These are phyloP conservation scores for Ceratocystis cacaofunesta DNA, from an alignment of 2,329 filamentous ascomycete genomes.

Conservation along the genomic window DNA sequence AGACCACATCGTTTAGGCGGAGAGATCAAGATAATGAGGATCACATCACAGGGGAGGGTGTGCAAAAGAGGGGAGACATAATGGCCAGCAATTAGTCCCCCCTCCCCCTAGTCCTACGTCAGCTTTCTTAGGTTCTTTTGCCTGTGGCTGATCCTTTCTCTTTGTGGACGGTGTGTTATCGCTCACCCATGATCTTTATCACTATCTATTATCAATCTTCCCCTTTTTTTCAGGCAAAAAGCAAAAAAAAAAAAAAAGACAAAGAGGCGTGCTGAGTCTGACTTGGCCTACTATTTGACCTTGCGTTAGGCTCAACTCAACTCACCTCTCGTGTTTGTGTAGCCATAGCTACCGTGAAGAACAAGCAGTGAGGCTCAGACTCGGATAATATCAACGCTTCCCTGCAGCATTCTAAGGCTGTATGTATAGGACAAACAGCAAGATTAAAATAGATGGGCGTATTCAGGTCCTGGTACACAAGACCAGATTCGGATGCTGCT, in stretches of 20 bases:
- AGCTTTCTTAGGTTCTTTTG: not conserved
- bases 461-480: not conserved
- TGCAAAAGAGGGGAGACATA: not conserved
- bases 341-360: not conserved
- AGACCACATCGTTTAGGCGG: slow-evolving; percentile 15
- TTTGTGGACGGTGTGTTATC: not conserved
- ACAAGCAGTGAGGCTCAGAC: not conserved
- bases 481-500: not conserved
- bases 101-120: not conserved
- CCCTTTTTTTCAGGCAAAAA: not conserved
- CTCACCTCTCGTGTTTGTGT: not conserved
- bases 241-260: too few species aligned
- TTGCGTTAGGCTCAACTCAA: not conserved
- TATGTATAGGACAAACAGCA: not conserved
- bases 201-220: not conserved
- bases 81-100: not conserved
- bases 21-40: not conserved
- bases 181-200: not conserved
- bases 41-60: not conserved
- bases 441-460: not conserved
- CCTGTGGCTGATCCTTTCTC: not conserved
- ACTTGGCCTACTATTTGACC: not conserved
- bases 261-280: not conserved
- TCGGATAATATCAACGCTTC: not conserved
- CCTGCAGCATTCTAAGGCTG: not conserved